Base-by-base conservation (phyloP, 2,329 filamentous ascomycete genomes). In the Penicillium sp. region DNA sequence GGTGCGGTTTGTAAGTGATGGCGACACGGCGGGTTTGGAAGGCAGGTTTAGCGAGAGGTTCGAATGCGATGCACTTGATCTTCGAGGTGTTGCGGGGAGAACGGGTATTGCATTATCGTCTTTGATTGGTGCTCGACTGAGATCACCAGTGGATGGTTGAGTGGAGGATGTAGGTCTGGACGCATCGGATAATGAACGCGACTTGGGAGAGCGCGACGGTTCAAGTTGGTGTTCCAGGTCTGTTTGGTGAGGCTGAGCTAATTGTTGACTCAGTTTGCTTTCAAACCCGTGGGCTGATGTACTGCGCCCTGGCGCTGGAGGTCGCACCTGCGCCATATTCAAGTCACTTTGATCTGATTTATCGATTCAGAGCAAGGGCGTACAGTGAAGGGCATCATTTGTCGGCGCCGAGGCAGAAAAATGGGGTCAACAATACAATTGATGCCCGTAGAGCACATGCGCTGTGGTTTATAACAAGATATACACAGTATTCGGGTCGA, bases 41-140 rank as follows among this genome's bases (percentile, higher is more conserved):
- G 88, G 85, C 81, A 91, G 84, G 69, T 91, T 88, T 65, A 93
- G 76, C 23, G 88, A 87, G 57, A 94, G 80, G 39, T 86, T 86
- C 55, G 86, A 83, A 36, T 81, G 73, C 50, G 85, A 79, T 61
- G 88, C 83, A 43, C 85, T 84, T 50, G 87, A 82, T 61, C 89
- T 83, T 58, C 86, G 83, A n/a, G 91, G 90, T 8, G 91, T 96
- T 48, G 83, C 83, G n/a, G 89, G 88, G 35, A 75, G 73, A 13
- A 70, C 67, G 43, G 77, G 74, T 56, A 89, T 77, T 54, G 79
- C 79, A 68, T 81, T 86, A 68, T 91, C 88, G 75, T 90, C 87
- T 71, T 89, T 89, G 57, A 84, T 87, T 21, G 81, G 80, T 48
- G 80, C 77, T 17, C 81, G 78, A 41, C 59, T 63, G 21, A 81